Evolutionary conservation across 2,329 filamentous ascomycete genomes (phyloP), one percentile per base, ranked within the genome.

Genomic region (Cladosporium sp.): DNA sequence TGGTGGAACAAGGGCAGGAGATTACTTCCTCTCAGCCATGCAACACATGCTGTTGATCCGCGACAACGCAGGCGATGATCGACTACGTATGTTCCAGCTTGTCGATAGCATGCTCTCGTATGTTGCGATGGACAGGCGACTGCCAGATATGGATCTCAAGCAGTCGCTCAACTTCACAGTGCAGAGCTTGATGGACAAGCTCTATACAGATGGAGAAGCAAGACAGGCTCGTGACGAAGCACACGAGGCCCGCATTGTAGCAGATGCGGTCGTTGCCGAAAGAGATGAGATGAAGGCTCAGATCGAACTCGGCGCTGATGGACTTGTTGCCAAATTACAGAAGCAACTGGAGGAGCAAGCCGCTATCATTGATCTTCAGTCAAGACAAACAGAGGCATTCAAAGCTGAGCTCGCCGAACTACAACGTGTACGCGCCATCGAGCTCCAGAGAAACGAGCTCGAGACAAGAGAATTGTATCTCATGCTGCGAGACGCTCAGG

Each of bases 61-160:
- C 66, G 91, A 97, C 75, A 95, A 93, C 70, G 92, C 96, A 73
- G 90, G 91, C 59, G 95, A 98, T 76, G 95, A 99, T 79, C 88
- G 93, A 15, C 81, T 97, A 68, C 89, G 92, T 59, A 95, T 97
- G 90, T 99, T 98, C 80, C 95, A 98, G 82, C 87, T 99, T 32
- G 93, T 98, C 32, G 95, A 99, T 79, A 90, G 92, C n/a, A 98
- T 98, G 93, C 88, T 99, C 71, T 97, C 93, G 79, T 98, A 98
- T 79, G 94, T 99, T 69, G 94, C 94, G 73, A 99, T 99, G 94
- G 95, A 99, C 79, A 88, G 95, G 75, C 87, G 95, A 69, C 80
- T 98, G 70, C 95, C 95, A 47, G 94, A 99, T 79, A 94, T 98
- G 88, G 95, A 99, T 78, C 86, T 99, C 67, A 97, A 97, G 82